Evolutionary conservation across 2,329 filamentous ascomycete species (phyloP).

Genomic region (Fusarium sp.): DNA sequence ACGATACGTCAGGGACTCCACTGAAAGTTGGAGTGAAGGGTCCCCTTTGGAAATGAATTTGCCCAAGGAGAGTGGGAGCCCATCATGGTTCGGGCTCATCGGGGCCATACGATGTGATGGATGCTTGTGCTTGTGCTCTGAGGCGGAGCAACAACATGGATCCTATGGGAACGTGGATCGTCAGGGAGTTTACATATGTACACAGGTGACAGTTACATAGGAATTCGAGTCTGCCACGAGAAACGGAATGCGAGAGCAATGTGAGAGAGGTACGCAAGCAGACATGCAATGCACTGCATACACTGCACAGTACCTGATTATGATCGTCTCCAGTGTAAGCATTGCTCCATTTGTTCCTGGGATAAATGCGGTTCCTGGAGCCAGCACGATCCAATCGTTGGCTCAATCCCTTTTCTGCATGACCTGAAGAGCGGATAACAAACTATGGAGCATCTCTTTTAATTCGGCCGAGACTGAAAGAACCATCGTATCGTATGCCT

Average conservation of each 20-base stretch:
- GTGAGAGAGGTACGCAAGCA: background rate
- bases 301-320: slow-evolving; percentile 17
- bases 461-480: slow-evolving; percentile 22
- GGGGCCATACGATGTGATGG: background rate
- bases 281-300: background rate
- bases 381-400: slow-evolving; percentile 19
- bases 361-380: slow-evolving; percentile 11
- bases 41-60: slow-evolving; percentile 29
- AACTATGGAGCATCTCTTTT: slow-evolving; percentile 16
- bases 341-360: slow-evolving; percentile 8
- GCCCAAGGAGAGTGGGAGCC: slow-evolving; percentile 4
- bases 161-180: slow-evolving; percentile 4
- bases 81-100: slow-evolving; percentile 4
- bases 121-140: background rate
- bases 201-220: background rate
- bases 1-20: slow-evolving; percentile 33
- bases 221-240: background rate
- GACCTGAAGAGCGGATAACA: slow-evolving; percentile 23
- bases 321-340: slow-evolving; percentile 15
- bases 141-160: slow-evolving; percentile 12
- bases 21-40: slow-evolving; percentile 8
- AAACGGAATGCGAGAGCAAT: background rate
- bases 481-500: background rate
- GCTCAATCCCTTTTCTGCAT: slow-evolving; percentile 26
- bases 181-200: background rate